Conservation (phyloP, 106 monocot species). For the Allium cepa region DNA sequence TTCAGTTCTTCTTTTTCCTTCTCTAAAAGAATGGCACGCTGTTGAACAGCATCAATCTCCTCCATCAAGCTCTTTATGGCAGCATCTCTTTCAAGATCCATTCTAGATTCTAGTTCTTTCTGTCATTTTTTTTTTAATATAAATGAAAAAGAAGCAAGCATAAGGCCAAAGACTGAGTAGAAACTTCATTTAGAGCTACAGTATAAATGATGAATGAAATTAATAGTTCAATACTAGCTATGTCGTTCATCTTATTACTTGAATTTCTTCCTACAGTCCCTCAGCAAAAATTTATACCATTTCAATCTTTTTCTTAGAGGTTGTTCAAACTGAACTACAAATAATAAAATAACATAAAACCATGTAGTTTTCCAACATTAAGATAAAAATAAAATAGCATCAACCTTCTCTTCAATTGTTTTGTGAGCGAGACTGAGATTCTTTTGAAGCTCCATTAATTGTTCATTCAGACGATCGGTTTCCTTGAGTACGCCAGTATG, state of each 20-base stretch:
- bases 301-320: too few species aligned
- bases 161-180: too few species aligned
- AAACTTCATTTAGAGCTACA: too few species aligned
- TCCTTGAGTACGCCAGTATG: constrained; percentile 27
- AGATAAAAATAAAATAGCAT: not conserved
- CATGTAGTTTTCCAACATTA: too few species aligned
- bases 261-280: too few species aligned
- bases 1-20: constrained; percentile 49
- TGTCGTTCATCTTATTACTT: too few species aligned
- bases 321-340: not conserved
- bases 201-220: too few species aligned
- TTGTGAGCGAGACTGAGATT: constrained; percentile 41
- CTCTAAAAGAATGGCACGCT: constrained; percentile 24
- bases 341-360: too few species aligned
- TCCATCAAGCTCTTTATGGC: constrained; percentile 10
- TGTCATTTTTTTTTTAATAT: constrained; percentile 7
- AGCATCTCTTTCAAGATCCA: constrained; percentile 36
- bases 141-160: too few species aligned
- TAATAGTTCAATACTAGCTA: too few species aligned
- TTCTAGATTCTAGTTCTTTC: constrained; percentile 35
- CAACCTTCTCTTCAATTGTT: constrained; percentile 46
- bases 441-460: constrained; percentile 36
- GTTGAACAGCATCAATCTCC: constrained; percentile 32
- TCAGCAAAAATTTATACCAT: too few species aligned
- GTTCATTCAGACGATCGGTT: constrained; percentile 32